Conservation (phyloP, 208 protist genomes). For the Acanthamoeba culbertsoni region DNA sequence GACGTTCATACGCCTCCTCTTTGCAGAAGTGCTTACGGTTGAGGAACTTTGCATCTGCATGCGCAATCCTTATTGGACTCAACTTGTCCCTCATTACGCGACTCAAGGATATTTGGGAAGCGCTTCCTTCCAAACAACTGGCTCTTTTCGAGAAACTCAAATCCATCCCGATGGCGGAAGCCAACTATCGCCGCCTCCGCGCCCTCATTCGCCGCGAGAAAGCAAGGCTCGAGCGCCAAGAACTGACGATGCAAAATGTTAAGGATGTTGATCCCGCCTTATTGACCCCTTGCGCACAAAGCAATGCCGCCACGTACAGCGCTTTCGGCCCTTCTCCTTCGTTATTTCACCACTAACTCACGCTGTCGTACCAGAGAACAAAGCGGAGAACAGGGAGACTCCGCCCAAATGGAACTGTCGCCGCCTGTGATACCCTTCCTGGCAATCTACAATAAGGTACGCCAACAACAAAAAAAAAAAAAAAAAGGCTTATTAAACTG, state of each 20-base stretch:
- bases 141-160: constrained; percentile 27
- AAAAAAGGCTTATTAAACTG: not conserved
- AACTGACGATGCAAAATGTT: not conserved
- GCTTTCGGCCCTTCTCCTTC: not conserved
- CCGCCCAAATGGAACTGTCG: not conserved
- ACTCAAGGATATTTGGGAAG: not conserved
- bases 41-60: not conserved
- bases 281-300: no score
- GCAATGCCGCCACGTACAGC: not conserved
- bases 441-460: constrained; percentile 19
- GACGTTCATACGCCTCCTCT: not conserved
- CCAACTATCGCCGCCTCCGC: not conserved
- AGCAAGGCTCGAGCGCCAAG: not conserved
- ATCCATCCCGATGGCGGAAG: not conserved
- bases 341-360: not conserved
- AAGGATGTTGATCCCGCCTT: not conserved
- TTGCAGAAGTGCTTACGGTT: not conserved
- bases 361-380: not conserved
- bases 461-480: no score
- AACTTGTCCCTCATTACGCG: not conserved
- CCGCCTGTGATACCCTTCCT: not conserved
- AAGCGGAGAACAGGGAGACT: not conserved
- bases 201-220: not conserved
- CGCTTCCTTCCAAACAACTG: constrained; percentile 21
- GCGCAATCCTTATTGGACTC: not conserved